These are phyloP conservation scores for Helicocarpus griseus DNA, from an alignment of 2,329 filamentous ascomycete species.

Conservation along the genomic window DNA sequence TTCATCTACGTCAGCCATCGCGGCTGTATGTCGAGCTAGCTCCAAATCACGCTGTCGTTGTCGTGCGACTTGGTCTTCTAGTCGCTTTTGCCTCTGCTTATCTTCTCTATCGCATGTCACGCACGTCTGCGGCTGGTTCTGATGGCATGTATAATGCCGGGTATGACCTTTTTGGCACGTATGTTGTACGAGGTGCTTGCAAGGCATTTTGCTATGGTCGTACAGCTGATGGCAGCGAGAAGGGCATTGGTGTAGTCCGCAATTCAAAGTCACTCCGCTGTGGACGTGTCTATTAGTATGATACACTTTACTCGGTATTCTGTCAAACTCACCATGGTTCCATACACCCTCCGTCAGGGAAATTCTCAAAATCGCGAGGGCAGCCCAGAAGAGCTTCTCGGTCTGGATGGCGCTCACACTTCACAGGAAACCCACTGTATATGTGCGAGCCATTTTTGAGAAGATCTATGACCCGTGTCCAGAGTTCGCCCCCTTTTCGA, in stretches of 20 bases:
- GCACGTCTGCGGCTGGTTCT: slow-evolving; percentile 34
- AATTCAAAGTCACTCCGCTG: slow-evolving; percentile 34
- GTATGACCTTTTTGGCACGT: slow-evolving; percentile 47
- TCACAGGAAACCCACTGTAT: slow-evolving; percentile 51
- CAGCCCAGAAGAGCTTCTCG: slow-evolving; percentile 37
- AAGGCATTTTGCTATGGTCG: slow-evolving; percentile 50
- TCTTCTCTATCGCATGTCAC: slow-evolving; percentile 44
- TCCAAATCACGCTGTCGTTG: slow-evolving; percentile 44
- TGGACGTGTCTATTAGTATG: not conserved
- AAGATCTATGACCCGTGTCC: slow-evolving; percentile 48
- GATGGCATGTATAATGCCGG: slow-evolving; percentile 38
- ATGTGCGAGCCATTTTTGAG: slow-evolving; percentile 45
- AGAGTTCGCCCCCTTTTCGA: slow-evolving; percentile 48
- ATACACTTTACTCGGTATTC: not conserved
- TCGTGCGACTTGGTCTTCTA: slow-evolving; percentile 14
- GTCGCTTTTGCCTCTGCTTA: slow-evolving; percentile 31
- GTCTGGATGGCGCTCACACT: slow-evolving; percentile 51
- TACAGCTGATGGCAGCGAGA: slow-evolving; percentile 52
- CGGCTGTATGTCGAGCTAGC: slow-evolving; percentile 31
- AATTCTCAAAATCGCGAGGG: slow-evolving; percentile 52
- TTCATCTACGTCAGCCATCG: not conserved
- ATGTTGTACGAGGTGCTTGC: slow-evolving; percentile 33
- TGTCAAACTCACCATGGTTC: slow-evolving; percentile 47
- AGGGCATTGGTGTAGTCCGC: slow-evolving; percentile 50
- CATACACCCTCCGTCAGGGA: slow-evolving; percentile 61